Base-by-base conservation (phyloP, 306 rosid species). In the Sesbania bispinosa region DNA sequence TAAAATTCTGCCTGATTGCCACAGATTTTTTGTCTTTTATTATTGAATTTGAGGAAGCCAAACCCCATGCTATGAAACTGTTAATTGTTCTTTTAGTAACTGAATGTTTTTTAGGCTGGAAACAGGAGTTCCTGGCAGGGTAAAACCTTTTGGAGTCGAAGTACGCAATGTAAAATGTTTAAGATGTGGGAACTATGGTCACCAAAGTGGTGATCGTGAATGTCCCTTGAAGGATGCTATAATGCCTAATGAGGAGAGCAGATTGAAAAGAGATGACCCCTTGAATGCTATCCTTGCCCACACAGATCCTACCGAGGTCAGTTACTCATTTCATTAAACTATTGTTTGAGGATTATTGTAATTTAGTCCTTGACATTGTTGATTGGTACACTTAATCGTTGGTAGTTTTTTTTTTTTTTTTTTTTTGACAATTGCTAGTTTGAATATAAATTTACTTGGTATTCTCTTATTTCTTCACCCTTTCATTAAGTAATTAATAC, bases 121-220 rank as follows among this genome's bases (percentile, higher is more conserved):
- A 74, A 94, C 98, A 47, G 98, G 98, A 77, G 94, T 79, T 77
- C 62, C 87, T 78, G 89, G 69, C 0, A 84, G 98, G 80, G 92
- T 66, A 19, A 94, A 90, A 85, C 98, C 98, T 68, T 94, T 94
- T 77, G 98, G 92, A 70, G 86, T 90, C 63, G 98, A 90, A 83
- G 84, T 94, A 42, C 96, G 98, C 67, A 93, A 93, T 85, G 97
- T 94, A 24, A 94, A 87, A 82, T 94, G 97, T 72, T 80, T 90
- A 43, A 87, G 98, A 79, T 94, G 98, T 77, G 98, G 97, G 55
- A 82, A 23, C 29, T 83, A 64, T 82, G 98, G 96, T 63, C 98
- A 94, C 86, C 97, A 94, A 86, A 90, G 98, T 79, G 98, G 98
- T 45, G 95, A 94, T 74, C 97, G 96, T 53, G 98, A 94, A 73